These are phyloP conservation scores for Entoloma clypeatum DNA, from an alignment of 1,284 basidiomycete species.

Conservation along the genomic window DNA sequence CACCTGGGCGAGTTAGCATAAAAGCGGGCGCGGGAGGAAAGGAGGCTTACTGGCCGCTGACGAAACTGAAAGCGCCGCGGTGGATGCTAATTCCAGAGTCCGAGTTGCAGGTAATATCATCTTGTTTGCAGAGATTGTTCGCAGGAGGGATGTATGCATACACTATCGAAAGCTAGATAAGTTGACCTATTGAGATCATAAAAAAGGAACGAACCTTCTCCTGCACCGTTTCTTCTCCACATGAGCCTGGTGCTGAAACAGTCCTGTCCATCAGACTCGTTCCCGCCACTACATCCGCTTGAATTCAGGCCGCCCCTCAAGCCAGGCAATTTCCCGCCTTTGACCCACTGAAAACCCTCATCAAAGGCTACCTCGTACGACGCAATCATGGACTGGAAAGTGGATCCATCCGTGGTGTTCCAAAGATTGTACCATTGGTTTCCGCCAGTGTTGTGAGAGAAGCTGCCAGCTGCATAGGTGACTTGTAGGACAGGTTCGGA, in stretches of 20 bases:
- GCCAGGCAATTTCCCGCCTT: conserved; percentile 71
- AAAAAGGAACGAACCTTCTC: conserved; percentile 53
- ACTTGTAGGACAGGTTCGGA: conserved; percentile 60
- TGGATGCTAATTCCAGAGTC: conserved; percentile 70
- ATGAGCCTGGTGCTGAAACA: conserved; percentile 72
- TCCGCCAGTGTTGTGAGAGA: conserved; percentile 57
- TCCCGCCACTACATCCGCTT: conserved; percentile 63
- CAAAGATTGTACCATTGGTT: conserved; percentile 63
- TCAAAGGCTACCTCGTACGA: conserved; percentile 74
- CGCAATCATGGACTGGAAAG: conserved; percentile 60
- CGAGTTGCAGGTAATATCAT: conserved; percentile 59
- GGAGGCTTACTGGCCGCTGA: conserved; percentile 48
- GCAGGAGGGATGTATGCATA: conserved; percentile 60
- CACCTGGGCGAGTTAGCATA: conserved; percentile 39
- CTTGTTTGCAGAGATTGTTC: conserved; percentile 54
- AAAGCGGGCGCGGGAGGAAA: conserved; percentile 3
- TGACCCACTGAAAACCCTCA: conserved; percentile 62
- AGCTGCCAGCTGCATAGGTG: conserved; percentile 60
- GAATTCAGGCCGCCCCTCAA: conserved; percentile 55
- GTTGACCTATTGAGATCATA: conserved; percentile 4
- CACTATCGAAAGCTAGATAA: conserved; percentile 33
- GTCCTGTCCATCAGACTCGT: conserved; percentile 49
- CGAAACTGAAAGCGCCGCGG: conserved; percentile 67
- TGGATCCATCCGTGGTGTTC: conserved; percentile 51
- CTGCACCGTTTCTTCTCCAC: conserved; percentile 62